phyloP scores from a whole-genome alignment of 352 stramenopile genomes.

The Hyaloperonospora brassicae region DNA sequence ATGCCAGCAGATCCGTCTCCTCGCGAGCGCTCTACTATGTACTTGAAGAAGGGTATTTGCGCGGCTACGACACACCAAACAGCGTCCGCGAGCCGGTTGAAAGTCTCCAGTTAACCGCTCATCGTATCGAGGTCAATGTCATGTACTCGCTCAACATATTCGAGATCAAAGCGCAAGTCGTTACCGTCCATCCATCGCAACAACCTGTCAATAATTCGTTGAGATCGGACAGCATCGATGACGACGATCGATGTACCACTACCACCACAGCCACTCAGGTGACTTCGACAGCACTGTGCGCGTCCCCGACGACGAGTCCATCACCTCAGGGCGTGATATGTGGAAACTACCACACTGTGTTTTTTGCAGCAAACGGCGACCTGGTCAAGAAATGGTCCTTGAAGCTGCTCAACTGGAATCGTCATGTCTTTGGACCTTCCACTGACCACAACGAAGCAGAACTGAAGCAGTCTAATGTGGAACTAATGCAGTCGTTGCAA shows the following conservation, averaged over 20 bases:
- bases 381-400: conserved; percentile 44
- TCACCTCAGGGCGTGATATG: conserved; percentile 6
- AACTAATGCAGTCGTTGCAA: conserved; percentile 33
- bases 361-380: conserved; percentile 46
- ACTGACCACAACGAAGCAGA: conserved; percentile 5
- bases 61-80: conserved; percentile 38
- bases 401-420: conserved; percentile 66
- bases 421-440: conserved; percentile 43
- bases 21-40: conserved; percentile 54
- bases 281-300: background rate
- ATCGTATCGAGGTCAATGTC: conserved; percentile 49
- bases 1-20: conserved; percentile 11
- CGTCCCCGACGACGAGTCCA: conserved; percentile 2
- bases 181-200: conserved; percentile 7
- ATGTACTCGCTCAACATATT: conserved; percentile 63
- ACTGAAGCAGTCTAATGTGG: conserved; percentile 18
- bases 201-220: conserved; percentile 19
- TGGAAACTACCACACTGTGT: conserved; percentile 28
- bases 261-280: background rate
- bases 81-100: conserved; percentile 35
- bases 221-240: conserved; percentile 29
- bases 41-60: conserved; percentile 52
- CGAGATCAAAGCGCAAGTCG: conserved; percentile 34
- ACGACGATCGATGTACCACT: conserved; percentile 8
- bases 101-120: conserved; percentile 49